Evolutionary conservation across 257 asterid genomes (phyloP).

Genomic region (Solanum medicagineum): DNA sequence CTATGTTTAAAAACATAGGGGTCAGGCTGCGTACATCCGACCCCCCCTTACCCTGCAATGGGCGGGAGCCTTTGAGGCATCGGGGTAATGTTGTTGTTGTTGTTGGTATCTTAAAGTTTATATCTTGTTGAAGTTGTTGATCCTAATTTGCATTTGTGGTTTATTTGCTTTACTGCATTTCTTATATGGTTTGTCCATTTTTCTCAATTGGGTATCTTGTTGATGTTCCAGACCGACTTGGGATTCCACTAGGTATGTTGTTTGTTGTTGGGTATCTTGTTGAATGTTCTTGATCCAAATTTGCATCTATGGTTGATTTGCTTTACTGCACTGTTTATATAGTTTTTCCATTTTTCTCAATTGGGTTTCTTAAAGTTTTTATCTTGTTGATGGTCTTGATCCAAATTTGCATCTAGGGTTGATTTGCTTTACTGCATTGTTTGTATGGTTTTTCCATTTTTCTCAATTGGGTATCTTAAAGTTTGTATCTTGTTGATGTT

Average conservation of each 20-base stretch:
- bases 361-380: neutral
- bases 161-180: neutral
- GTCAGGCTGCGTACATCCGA: too few species aligned
- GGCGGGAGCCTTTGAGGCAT: too few species aligned
- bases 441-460: neutral
- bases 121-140: neutral
- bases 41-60: too few species aligned
- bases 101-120: neutral
- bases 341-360: neutral
- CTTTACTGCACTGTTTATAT: too few species aligned
- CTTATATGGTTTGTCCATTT: neutral
- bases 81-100: too few species aligned
- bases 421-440: neutral
- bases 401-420: neutral
- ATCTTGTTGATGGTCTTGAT: neutral
- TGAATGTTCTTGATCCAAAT: neutral
- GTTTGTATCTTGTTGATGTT: neutral
- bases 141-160: neutral
- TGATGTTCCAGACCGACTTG: too few species aligned
- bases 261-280: neutral
- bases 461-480: neutral
- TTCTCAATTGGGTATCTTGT: too few species aligned
- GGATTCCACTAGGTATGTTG: too few species aligned
- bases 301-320: too few species aligned
- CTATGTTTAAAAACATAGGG: too few species aligned